Evolutionary conservation across 192 early-diverging fungal species (phyloP).

Genomic region (Coemansia sp.): DNA sequence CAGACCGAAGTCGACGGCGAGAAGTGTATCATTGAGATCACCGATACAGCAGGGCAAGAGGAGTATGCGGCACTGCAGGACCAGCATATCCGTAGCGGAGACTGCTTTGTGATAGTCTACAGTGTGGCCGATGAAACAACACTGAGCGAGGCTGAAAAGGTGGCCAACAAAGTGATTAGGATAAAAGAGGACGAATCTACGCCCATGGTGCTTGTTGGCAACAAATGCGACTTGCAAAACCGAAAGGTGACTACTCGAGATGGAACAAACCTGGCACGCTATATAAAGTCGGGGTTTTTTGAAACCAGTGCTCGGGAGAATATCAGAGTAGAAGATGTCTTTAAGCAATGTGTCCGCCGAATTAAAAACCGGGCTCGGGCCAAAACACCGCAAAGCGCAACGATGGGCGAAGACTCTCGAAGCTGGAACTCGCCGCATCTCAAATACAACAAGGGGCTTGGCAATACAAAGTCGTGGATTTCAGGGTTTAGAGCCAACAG

Average conservation of each 20-base stretch:
- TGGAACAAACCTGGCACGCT: constrained; percentile 73
- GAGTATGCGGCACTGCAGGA: constrained; percentile 78
- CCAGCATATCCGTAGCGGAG: constrained; percentile 86
- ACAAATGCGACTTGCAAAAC: constrained; percentile 84
- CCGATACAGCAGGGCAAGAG: constrained; percentile 93
- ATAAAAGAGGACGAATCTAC: constrained; percentile 85
- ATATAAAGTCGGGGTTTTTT: constrained; percentile 77
- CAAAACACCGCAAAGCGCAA: constrained; percentile 11
- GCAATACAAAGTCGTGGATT: constrained; percentile 35
- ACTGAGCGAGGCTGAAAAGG: constrained; percentile 83
- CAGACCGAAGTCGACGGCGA: constrained; percentile 96
- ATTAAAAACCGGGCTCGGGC: constrained; percentile 50
- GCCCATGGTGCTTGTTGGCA: constrained; percentile 88
- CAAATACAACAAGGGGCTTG: constrained; percentile 10
- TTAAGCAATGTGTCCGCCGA: constrained; percentile 80
- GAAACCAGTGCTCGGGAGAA: constrained; percentile 89
- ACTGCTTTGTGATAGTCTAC: constrained; percentile 89
- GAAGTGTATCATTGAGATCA: constrained; percentile 93
- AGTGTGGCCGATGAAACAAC: constrained; percentile 85
- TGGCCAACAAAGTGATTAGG: constrained; percentile 81
- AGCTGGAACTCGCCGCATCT: constrained; percentile 6
- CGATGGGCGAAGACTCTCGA: background rate
- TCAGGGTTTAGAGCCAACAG: constrained; percentile 19
- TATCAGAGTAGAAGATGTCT: constrained; percentile 87
- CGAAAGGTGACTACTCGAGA: constrained; percentile 84